phyloP scores from a whole-genome alignment of 2,329 filamentous ascomycete genomes.

The Thermothelomyces thermophilus region DNA sequence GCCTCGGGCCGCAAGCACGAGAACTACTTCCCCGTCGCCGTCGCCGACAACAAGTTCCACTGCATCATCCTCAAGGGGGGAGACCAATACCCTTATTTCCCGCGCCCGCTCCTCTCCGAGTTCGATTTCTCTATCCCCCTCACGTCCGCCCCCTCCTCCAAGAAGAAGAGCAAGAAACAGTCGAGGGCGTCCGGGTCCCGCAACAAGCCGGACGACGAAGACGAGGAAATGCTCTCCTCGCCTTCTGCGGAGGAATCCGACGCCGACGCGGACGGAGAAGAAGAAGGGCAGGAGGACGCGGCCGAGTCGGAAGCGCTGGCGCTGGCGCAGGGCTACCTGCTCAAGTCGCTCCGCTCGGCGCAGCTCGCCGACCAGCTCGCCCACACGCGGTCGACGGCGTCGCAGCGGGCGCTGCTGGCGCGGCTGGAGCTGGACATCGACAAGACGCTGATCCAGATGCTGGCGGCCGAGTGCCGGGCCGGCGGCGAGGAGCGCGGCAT shows the following conservation, averaged over 20 bases:
- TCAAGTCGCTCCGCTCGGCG: conserved; percentile 62
- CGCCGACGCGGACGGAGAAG: conserved; percentile 8
- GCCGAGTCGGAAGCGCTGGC: conserved; percentile 46
- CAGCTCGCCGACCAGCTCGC: conserved; percentile 71
- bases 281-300: conserved; percentile 21
- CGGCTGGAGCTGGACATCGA: conserved; percentile 78
- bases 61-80: conserved; percentile 98
- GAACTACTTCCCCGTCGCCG: conserved; percentile 90
- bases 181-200: not conserved
- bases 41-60: conserved; percentile 87
- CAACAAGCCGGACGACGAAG: conserved; percentile 26
- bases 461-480: conserved; percentile 84
- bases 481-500: conserved; percentile 86
- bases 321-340: conserved; percentile 77
- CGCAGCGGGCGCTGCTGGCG: conserved; percentile 61
- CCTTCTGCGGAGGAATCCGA: conserved; percentile 23
- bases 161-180: conserved; percentile 26
- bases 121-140: conserved; percentile 89
- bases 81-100: conserved; percentile 89
- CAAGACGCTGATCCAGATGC: conserved; percentile 80
- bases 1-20: conserved; percentile 81
- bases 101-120: conserved; percentile 79
- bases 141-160: conserved; percentile 41
- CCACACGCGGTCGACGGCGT: conserved; percentile 55
- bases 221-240: conserved; percentile 19